Percentiles rank a stretch among this genome's conserved stretches.
Evolutionary conservation across 371 early-diverging fungal genomes (phyloP).

Genomic region (Coemansia sp.): DNA sequence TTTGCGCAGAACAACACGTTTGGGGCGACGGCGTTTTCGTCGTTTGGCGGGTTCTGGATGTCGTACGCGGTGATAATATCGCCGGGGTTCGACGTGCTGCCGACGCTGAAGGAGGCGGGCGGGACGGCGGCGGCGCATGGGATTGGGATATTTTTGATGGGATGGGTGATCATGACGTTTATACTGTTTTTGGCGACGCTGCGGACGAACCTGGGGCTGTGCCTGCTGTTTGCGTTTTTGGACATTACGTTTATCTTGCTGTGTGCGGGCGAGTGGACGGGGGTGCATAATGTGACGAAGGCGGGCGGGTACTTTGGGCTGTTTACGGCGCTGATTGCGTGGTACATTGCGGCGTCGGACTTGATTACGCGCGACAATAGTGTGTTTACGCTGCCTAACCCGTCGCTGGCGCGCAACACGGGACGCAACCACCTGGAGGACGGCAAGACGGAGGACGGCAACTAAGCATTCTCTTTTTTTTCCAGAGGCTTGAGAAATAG

Average conservation of each 20-base stretch:
- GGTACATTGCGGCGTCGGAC: slow-evolving; percentile 71
- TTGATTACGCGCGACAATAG: slow-evolving; percentile 61
- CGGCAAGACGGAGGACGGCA: slow-evolving; percentile 32
- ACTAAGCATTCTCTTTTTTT: slow-evolving; percentile 11
- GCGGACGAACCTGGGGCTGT: slow-evolving; percentile 62
- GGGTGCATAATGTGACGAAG: slow-evolving; percentile 22
- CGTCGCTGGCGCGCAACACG: slow-evolving; percentile 37
- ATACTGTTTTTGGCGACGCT: slow-evolving; percentile 68
- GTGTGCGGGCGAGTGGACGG: slow-evolving; percentile 55
- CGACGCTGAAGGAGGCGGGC: slow-evolving; percentile 52
- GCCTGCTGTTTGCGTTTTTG: slow-evolving; percentile 64
- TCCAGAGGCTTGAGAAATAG: not conserved
- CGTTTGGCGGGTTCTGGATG: slow-evolving; percentile 80
- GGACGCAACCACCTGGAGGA: slow-evolving; percentile 13
- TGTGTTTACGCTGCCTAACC: slow-evolving; percentile 60
- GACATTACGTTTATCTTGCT: slow-evolving; percentile 66
- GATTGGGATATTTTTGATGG: slow-evolving; percentile 66
- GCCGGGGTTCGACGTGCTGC: slow-evolving; percentile 56
- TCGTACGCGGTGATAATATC: slow-evolving; percentile 64
- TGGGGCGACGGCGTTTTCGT: slow-evolving; percentile 81
- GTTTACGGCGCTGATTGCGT: slow-evolving; percentile 67
- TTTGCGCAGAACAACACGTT: slow-evolving; percentile 75
- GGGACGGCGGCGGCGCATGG: slow-evolving; percentile 56
- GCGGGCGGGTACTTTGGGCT: slow-evolving; percentile 71
- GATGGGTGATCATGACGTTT: slow-evolving; percentile 69